These are phyloP conservation scores for Fusarium protoensiforme DNA, from an alignment of 2,329 filamentous ascomycete genomes.

Conservation along the genomic window DNA sequence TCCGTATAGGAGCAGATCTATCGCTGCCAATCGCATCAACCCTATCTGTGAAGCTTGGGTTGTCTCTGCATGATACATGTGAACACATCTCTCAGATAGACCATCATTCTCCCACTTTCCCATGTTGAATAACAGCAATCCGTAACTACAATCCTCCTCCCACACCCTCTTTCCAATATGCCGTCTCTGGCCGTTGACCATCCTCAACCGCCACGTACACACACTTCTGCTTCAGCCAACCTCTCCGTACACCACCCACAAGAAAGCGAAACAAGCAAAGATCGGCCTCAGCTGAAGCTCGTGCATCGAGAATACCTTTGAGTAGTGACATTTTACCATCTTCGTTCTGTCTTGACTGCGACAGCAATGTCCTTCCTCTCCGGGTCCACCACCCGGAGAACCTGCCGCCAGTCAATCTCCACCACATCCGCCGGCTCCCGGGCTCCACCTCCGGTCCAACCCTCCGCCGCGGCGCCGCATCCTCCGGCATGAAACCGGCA, in stretches of 20 bases:
- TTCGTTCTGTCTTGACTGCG: slow-evolving; percentile 25
- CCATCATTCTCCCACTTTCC: not conserved
- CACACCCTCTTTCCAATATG: slow-evolving; percentile 31
- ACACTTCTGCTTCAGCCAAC: slow-evolving; percentile 14
- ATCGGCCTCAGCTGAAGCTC: not conserved
- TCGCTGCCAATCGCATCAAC: not conserved
- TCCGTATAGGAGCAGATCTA: not conserved
- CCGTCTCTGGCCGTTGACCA: slow-evolving; percentile 25
- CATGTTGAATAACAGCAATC: slow-evolving; percentile 1
- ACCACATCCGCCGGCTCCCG: slow-evolving; percentile 13
- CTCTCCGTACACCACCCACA: slow-evolving; percentile 15
- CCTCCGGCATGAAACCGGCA: slow-evolving; percentile 54
- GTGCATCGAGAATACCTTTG: not conserved
- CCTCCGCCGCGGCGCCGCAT: slow-evolving; percentile 19
- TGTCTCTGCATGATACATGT: not conserved
- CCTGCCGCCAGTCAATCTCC: slow-evolving; percentile 47
- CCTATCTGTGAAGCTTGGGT: not conserved
- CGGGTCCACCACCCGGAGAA: slow-evolving; percentile 46
- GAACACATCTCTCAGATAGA: not conserved
- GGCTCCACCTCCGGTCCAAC: slow-evolving; percentile 8
- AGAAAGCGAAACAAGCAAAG: not conserved
- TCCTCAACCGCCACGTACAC: slow-evolving; percentile 24
- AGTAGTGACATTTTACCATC: slow-evolving; percentile 16
- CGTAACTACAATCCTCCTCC: not conserved
- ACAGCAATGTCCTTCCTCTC: slow-evolving; percentile 42